Evolutionary conservation across 139 green algal genomes (phyloP).

Genomic region (Tetraselmis striata): DNA sequence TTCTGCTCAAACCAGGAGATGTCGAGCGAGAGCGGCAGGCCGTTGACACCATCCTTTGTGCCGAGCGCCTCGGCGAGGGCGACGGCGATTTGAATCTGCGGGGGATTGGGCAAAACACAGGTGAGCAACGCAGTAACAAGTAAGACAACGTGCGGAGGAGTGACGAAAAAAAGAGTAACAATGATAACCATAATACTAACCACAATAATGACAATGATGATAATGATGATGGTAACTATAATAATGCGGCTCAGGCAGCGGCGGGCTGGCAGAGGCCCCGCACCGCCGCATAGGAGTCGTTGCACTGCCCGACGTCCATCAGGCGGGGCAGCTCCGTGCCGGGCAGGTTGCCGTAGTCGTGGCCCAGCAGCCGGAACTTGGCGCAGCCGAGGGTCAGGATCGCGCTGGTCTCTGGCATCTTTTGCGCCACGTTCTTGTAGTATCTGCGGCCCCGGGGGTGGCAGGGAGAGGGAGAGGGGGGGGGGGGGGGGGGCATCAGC

Average conservation of each 20-base stretch:
- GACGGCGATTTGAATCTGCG: background rate
- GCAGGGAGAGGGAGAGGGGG: too few species aligned
- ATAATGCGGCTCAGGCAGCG: too few species aligned
- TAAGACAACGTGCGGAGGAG: too few species aligned
- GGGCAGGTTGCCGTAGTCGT: slow-evolving; percentile 44
- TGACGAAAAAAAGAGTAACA: too few species aligned
- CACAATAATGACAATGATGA: too few species aligned
- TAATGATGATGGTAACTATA: too few species aligned
- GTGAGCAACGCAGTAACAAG: too few species aligned
- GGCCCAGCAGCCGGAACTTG: slow-evolving; percentile 67
- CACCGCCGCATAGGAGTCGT: slow-evolving; percentile 40
- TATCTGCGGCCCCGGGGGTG: slow-evolving; percentile 14
- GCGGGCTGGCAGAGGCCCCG: too few species aligned
- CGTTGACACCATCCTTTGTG: slow-evolving; percentile 52
- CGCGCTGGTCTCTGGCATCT: slow-evolving; percentile 2
- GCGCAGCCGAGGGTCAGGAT: slow-evolving; percentile 62
- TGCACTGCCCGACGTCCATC: slow-evolving; percentile 75
- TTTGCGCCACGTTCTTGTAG: slow-evolving; percentile 6
- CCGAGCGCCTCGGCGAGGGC: slow-evolving; percentile 54
- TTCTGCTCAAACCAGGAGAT: slow-evolving; percentile 77
- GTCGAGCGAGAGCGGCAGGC: slow-evolving; percentile 62
- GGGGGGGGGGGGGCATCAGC: too few species aligned
- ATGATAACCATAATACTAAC: too few species aligned
- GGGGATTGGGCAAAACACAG: too few species aligned
- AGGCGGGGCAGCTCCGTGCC: slow-evolving; percentile 56